phyloP scores from a whole-genome alignment of 352 stramenopile species.

The Phytophthora syringae region DNA sequence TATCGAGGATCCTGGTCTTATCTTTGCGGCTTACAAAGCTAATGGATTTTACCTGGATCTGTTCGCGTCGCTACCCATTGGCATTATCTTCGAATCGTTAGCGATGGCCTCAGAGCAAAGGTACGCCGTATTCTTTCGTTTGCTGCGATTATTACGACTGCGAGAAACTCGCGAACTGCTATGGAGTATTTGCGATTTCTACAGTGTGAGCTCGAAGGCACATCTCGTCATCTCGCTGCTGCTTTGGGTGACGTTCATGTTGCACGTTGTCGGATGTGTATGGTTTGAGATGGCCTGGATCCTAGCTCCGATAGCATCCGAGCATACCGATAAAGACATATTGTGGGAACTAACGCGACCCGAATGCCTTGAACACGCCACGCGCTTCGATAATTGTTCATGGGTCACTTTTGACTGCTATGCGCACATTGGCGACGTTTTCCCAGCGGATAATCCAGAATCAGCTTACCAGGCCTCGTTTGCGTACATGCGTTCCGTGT shows the following conservation, averaged over 20 bases:
- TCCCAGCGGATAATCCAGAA: constrained; percentile 38
- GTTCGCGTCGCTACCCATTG: constrained; percentile 55
- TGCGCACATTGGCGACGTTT: constrained; percentile 48
- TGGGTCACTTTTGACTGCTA: constrained; percentile 76
- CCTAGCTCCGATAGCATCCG: too few species aligned
- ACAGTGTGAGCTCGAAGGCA: constrained; percentile 61
- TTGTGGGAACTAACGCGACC: constrained; percentile 27
- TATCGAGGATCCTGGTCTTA: constrained; percentile 56
- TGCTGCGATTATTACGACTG: constrained; percentile 58
- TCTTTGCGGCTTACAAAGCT: constrained; percentile 62
- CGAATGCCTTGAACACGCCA: constrained; percentile 50
- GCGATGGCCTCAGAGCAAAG: constrained; percentile 12
- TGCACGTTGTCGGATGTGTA: constrained; percentile 61
- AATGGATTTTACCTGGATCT: constrained; percentile 56
- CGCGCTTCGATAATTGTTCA: constrained; percentile 64
- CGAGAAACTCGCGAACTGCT: constrained; percentile 46
- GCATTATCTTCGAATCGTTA: constrained; percentile 50
- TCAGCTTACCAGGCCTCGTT: constrained; percentile 46
- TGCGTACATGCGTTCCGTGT: constrained; percentile 69
- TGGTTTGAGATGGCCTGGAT: constrained; percentile 67
- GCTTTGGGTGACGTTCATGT: constrained; percentile 50
- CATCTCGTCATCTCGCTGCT: constrained; percentile 47
- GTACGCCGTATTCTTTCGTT: constrained; percentile 52
- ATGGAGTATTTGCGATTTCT: constrained; percentile 54
- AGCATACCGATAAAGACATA: not conserved